Base-by-base conservation (phyloP, 352 stramenopile genomes). In the Blastocystis sp. region DNA sequence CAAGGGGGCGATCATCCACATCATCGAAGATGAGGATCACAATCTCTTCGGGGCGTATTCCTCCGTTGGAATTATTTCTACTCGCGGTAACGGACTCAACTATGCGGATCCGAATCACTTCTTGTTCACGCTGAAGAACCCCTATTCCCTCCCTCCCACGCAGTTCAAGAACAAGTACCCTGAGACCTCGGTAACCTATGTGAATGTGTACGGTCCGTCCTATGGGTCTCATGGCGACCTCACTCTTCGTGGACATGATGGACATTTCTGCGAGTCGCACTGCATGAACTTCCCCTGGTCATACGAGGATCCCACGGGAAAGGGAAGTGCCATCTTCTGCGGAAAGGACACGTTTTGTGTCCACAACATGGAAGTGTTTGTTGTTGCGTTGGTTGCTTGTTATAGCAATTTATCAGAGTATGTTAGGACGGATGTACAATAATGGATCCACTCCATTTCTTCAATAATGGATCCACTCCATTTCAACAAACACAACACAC, bases 271-370 rank as follows among this genome's bases (percentile, higher is more conserved):
- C n/a, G 63, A 75, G 0, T 75, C 63, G 32, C 63, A 75, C 2
- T 49, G 32, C 21, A 75, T 75, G 24, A 75, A 75, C 63, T 75
- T 75, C 32, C 63, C 63, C 3, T 75, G 63, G 63, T 75, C 63
- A 9, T 75, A 75, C 29, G 42, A 34, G 24, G 63, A 75, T 53
- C 42, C 42, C 32, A 75, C 63, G 24, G 63, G 63, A 21, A 75
- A 75, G 46, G 63, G 63, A 29, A 75, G 48, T 53, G 18, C 48
- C 14, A 51, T 75, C 6, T 75, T 75, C 48, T 49, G 24, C 48
- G 63, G 63, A 6, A 75, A 53, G 36, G 63, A 75, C 14, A 40
- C 6, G 7, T 75, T 75, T 53, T 75, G 32, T 53, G 63, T 75
- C 4, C 44, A 51, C 4, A 75, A 75, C 27, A 75, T 75, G 34